Evolutionary conservation across 768 basidiomycete genomes (phyloP).

Genomic region (Grammothele lineata): DNA sequence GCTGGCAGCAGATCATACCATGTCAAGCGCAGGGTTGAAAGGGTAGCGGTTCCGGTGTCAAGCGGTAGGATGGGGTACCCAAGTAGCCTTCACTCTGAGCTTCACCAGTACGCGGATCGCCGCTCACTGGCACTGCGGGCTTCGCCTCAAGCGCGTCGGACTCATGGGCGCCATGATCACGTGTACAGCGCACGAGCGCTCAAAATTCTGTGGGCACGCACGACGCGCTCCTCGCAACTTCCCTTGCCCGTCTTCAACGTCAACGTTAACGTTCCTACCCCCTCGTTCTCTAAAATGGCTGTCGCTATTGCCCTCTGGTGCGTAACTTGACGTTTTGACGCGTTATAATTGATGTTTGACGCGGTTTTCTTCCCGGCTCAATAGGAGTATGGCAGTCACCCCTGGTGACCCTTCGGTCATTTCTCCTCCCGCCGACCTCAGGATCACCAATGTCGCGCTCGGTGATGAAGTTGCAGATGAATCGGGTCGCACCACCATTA

Average conservation of each 20-base stretch:
- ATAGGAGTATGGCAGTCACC: constrained; percentile 58
- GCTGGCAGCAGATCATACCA: too few relatives aligned
- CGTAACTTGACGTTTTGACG: constrained; percentile 17
- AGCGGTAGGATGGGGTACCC: too few relatives aligned
- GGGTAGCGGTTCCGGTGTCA: too few relatives aligned
- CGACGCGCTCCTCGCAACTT: constrained; percentile 14
- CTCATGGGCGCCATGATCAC: too few relatives aligned
- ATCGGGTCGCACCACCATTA: constrained; percentile 59
- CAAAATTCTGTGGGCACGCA: constrained; percentile 13
- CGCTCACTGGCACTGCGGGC: too few relatives aligned
- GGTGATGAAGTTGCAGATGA: constrained; percentile 66
- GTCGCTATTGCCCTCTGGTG: constrained; percentile 68
- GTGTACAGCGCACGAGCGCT: too few relatives aligned
- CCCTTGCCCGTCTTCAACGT: constrained; percentile 2
- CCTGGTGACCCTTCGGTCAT: constrained; percentile 57
- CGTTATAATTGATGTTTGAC: constrained; percentile 6
- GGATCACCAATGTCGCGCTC: constrained; percentile 79
- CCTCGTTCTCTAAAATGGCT: constrained; percentile 38
- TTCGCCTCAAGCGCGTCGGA: too few relatives aligned
- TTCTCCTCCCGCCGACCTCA: constrained; percentile 61
- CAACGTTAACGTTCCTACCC: background rate
- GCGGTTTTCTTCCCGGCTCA: background rate
- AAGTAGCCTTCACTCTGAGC: too few relatives aligned
- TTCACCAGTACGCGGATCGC: too few relatives aligned
- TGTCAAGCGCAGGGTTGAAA: too few relatives aligned